A percentile compares a stretch with the other conserved stretches of the same genome.
These are phyloP conservation scores for Phialophora macrospora DNA, from an alignment of 2,329 filamentous ascomycete species.

Conservation along the genomic window DNA sequence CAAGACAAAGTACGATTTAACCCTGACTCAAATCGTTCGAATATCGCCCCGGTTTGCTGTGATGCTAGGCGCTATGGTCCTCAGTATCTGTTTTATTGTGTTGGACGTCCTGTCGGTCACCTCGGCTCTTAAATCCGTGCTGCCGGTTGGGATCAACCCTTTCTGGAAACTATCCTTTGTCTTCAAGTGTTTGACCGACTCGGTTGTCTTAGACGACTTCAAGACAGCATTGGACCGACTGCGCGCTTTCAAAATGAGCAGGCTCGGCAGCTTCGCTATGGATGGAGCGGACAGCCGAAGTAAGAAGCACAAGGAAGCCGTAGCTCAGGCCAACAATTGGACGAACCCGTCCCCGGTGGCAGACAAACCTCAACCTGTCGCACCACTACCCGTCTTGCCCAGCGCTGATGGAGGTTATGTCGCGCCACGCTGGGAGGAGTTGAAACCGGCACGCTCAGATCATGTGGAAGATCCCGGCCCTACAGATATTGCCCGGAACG, in stretches of 20 bases:
- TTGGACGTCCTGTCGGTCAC: conserved; percentile 67
- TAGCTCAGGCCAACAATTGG: conserved; percentile 35
- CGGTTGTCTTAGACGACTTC: conserved; percentile 66
- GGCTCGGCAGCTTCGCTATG: conserved; percentile 39
- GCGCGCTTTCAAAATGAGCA: conserved; percentile 39
- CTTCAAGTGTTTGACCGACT: conserved; percentile 66
- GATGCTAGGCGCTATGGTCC: conserved; percentile 64
- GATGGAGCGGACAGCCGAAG: conserved; percentile 32
- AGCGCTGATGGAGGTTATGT: conserved; percentile 32
- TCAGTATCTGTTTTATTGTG: conserved; percentile 65
- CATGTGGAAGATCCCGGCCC: conserved; percentile 31
- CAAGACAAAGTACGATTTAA: conserved; percentile 63
- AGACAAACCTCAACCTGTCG: conserved; percentile 27
- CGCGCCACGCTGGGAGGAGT: conserved; percentile 28
- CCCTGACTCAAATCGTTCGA: conserved; percentile 60
- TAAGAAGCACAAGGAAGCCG: conserved; percentile 35
- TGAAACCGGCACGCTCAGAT: conserved; percentile 26
- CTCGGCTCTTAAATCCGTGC: conserved; percentile 48
- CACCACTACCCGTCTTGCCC: conserved; percentile 25
- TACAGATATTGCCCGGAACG: conserved; percentile 30
- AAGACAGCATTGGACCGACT: conserved; percentile 55
- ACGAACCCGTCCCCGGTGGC: conserved; percentile 29
- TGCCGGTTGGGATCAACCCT: conserved; percentile 65
- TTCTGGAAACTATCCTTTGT: conserved; percentile 66
- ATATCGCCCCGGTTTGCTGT: conserved; percentile 69